Evolutionary conservation across 768 basidiomycete genomes (phyloP), one percentile per base, ranked within the genome.

Genomic region (Mycena crocata): DNA sequence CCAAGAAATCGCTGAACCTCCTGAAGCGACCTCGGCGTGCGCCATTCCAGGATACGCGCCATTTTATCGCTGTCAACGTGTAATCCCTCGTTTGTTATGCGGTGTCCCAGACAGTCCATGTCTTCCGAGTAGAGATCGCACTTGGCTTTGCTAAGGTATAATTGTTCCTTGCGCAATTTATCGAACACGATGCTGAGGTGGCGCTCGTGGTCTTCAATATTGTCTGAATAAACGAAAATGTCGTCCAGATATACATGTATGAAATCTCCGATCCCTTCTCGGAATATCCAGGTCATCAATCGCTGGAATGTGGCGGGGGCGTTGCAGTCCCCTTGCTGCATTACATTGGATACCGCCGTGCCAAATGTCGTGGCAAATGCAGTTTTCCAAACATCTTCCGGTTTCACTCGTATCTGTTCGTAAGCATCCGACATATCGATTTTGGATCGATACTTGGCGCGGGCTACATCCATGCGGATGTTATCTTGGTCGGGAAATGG

Each of bases 131-230:
- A 0, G 76, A 66, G 1, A 82, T 78, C 0, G 74, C 72, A 0
- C 70, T 73, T 0, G 72, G 66, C 31, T 40, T 35, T 3, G 76
- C 64, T 78, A 0, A 84, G 69, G 60, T 72, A 82, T 5, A 85
- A 69, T 2, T 75, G 26, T 3, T 71, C 48, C 24, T 75, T 44
- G 1, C 75, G 34, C 0, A 85, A 67, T 0, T 56, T 67, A 0
- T 74, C 68, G 46, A 85, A 76, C 1, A 84, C 74, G 0, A 74
- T 34, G 2, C 59, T 37, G 0, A 85, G 67, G 65, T 82, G 75
- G 14, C 69, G 14, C 35, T 78, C 71, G 52, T 85, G 83, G 0
- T 83, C 83, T 26, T 79, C 77, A 4, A 82, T 67, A 0, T n/a
- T n/a, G n/a, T n/a, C n/a, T n/a, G n/a, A n/a, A n/a, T n/a, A n/a